A percentile compares a stretch with the other conserved stretches of the same genome.
Evolutionary conservation across 176 grass and related monocot genomes (phyloP).

Genomic region (Lolium perenne): DNA sequence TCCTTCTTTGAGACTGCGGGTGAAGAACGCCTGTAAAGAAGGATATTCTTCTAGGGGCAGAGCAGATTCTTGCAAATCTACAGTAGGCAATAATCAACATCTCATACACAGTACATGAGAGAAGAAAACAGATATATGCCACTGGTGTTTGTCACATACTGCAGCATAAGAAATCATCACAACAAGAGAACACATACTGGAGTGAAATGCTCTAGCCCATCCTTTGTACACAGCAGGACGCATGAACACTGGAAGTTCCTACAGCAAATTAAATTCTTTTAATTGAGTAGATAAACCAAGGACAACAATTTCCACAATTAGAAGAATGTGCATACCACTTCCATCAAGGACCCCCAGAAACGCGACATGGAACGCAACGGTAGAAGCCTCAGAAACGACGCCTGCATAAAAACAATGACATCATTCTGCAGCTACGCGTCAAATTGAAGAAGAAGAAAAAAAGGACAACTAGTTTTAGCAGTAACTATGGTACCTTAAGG

Average conservation of each 20-base stretch:
- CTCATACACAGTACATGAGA: not conserved
- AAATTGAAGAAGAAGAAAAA: not conserved
- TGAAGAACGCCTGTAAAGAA: conserved; percentile 82
- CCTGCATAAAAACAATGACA: conserved; percentile 49
- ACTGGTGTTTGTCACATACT: not conserved
- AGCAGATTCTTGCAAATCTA: conserved; percentile 84
- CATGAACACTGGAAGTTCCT: conserved; percentile 72
- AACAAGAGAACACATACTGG: conserved; percentile 46
- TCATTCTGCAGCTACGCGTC: not conserved
- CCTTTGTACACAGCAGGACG: conserved; percentile 65
- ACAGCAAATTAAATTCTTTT: not conserved
- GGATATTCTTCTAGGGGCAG: conserved; percentile 80
- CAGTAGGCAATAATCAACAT: conserved; percentile 18
- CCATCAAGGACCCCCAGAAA: conserved; percentile 82
- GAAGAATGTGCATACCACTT: conserved; percentile 60
- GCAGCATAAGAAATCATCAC: not conserved
- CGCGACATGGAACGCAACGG: conserved; percentile 84
- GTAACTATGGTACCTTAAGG: conserved; percentile 53
- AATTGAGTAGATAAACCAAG: conserved; percentile 17
- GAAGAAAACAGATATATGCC: not conserved
- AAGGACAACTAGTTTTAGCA: not conserved
- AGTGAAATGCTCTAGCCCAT: conserved; percentile 86
- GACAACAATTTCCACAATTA: not conserved
- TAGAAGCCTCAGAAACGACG: conserved; percentile 75
- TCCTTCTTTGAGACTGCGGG: conserved; percentile 77